These are phyloP conservation scores for Daldinia bambusicola DNA, from an alignment of 495 filamentous ascomycete species.

Conservation along the genomic window DNA sequence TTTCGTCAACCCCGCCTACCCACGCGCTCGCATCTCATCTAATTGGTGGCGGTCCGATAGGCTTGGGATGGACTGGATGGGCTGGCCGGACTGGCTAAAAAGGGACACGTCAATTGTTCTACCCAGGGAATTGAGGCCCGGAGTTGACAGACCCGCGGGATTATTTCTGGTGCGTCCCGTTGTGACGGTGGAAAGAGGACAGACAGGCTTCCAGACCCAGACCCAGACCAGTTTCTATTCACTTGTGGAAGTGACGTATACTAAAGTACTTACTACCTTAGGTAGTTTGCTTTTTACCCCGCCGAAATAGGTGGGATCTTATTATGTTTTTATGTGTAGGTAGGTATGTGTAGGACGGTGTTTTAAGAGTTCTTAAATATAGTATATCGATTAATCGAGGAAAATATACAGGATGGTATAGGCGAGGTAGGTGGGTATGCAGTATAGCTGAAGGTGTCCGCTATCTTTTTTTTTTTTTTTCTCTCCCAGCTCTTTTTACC, in stretches of 20 bases:
- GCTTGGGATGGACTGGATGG: constrained; percentile 3
- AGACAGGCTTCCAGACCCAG: constrained; percentile 19
- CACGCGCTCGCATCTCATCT: constrained; percentile 29
- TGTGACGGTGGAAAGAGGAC: constrained; percentile 13
- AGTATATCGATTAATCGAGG: not conserved
- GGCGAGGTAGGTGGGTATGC: no score
- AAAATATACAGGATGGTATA: no score
- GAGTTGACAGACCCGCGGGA: constrained; percentile 37
- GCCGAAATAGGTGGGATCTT: constrained; percentile 29
- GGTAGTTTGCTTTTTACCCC: constrained; percentile 24
- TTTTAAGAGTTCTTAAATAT: constrained; percentile 10
- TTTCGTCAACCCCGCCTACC: not conserved
- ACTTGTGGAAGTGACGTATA: constrained; percentile 31
- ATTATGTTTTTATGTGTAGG: constrained; percentile 24
- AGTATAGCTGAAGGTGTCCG: no score
- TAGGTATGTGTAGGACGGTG: not conserved
- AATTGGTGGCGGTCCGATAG: constrained; percentile 26
- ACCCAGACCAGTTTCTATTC: constrained; percentile 12
- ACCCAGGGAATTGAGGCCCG: constrained; percentile 25
- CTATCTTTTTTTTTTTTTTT: no score
- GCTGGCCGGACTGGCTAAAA: constrained; percentile 46
- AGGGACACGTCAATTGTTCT: constrained; percentile 40
- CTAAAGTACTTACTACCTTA: no score
- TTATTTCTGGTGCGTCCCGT: constrained; percentile 35
- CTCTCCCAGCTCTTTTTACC: constrained; percentile 22